These are phyloP conservation scores for Amaranthus cruentus DNA, from an alignment of 148 eudicot species.

Conservation along the genomic window DNA sequence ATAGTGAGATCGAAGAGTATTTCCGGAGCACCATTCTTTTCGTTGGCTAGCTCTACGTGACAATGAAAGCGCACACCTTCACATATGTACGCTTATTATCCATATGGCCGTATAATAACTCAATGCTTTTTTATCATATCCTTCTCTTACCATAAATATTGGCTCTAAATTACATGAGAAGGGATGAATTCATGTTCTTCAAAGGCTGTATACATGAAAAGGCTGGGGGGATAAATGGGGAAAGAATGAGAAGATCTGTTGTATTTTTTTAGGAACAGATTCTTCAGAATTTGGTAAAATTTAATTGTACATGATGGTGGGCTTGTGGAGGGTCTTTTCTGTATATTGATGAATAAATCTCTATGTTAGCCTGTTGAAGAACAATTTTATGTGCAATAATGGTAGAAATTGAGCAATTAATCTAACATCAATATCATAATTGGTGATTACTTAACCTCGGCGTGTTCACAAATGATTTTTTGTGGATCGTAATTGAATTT, in stretches of 20 bases:
- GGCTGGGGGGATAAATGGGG: background rate
- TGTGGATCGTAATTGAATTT: too few relatives aligned
- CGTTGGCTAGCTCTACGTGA: conserved; percentile 34
- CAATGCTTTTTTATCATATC: conserved; percentile 16
- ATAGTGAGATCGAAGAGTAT: conserved; percentile 78
- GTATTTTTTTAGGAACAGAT: conserved; percentile 12
- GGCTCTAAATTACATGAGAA: background rate
- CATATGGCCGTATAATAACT: background rate
- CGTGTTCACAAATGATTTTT: too few relatives aligned
- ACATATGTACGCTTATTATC: background rate
- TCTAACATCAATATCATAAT: too few relatives aligned
- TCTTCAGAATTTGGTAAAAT: background rate
- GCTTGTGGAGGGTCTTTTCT: background rate
- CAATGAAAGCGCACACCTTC: background rate
- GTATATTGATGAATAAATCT: background rate
- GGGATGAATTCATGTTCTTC: background rate
- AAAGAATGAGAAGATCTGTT: conserved; percentile 12
- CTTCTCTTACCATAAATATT: background rate
- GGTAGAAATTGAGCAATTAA: too few relatives aligned
- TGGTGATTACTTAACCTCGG: too few relatives aligned
- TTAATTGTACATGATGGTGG: background rate
- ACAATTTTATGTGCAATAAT: too few relatives aligned
- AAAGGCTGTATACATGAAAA: conserved; percentile 4
- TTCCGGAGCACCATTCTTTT: conserved; percentile 78
- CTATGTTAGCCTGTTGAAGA: background rate